Base-by-base conservation (phyloP, 116 monocot species). In the Posidonia oceanica region DNA sequence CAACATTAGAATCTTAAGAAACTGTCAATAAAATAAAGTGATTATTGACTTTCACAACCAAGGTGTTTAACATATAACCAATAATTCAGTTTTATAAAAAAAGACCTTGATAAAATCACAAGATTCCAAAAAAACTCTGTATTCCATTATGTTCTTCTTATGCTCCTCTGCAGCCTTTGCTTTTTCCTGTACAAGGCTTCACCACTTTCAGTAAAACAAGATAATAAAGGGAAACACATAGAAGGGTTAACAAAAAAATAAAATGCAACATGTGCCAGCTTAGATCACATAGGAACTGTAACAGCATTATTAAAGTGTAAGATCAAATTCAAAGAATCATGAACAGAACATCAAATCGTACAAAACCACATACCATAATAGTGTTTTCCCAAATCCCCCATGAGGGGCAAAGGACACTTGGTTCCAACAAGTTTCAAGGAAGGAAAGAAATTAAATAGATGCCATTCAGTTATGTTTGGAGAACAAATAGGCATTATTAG, bases 41-140 rank as follows among this genome's bases (percentile, higher is more conserved):
- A n/a, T 36, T 39, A 40, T 38, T 5, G 15, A 22, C 29, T 29
- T 60, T 20, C 29, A 29, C 29, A 29, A 29, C 29, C 29, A 29
- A 29, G 1, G 29, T 29, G 29, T 29, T 29, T 5, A n/a, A 53
- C 18, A 23, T 61, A 13, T 39, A 39, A 58, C 7, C 40, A 38
- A 3, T n/a, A 38, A 10, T 13, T 5, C 16, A 40, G 17, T 18
- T 13, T 61, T 16, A 61, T 20, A 0, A 36, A 38, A 38, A 51
- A 42, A 64, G 52, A 73, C 91, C 88, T 96, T 91, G 23, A 96
- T 91, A 66, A 88, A 99, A 51, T 88, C 93, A 59, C 98, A 93
- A 41, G 98, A 99, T 74, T 87, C 87, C 67, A 99, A 83, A 76
- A 93, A 99, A 64, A 79, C 78, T 82, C 78, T 85, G 71, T 88